A percentile compares a stretch with the other conserved stretches of the same genome.
Evolutionary conservation across 192 early-diverging fungal genomes (phyloP).

Genomic region (Gaertneriomyces sp.): DNA sequence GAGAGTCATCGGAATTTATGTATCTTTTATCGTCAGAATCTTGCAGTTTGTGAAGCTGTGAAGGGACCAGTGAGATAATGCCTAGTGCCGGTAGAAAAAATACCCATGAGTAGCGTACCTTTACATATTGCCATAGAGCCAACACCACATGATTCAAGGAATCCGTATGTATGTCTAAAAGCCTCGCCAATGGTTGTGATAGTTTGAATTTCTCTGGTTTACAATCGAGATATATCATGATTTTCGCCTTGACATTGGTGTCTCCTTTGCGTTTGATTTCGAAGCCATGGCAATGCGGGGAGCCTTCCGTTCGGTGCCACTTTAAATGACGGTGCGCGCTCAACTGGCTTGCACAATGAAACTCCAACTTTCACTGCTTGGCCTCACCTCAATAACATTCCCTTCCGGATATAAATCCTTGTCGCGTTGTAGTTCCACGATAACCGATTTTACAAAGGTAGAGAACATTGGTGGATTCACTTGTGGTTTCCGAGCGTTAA

Average conservation of each 20-base stretch:
- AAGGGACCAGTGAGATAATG: background rate
- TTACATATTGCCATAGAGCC: slow-evolving; percentile 95
- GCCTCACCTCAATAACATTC: slow-evolving; percentile 66
- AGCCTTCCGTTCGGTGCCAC: slow-evolving; percentile 55
- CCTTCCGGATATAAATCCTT: slow-evolving; percentile 72
- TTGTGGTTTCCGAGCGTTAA: slow-evolving; percentile 37
- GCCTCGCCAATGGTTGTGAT: slow-evolving; percentile 62
- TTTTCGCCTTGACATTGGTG: slow-evolving; percentile 72
- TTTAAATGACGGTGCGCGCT: slow-evolving; percentile 18
- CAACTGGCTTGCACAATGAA: no score
- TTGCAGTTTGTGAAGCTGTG: slow-evolving; percentile 79
- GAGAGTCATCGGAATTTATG: slow-evolving; percentile 76
- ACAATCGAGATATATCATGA: slow-evolving; percentile 75
- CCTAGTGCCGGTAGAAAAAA: background rate
- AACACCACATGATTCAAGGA: slow-evolving; percentile 72
- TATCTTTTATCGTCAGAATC: slow-evolving; percentile 83
- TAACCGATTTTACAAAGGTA: slow-evolving; percentile 75
- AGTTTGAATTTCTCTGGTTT: slow-evolving; percentile 75
- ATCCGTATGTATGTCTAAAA: slow-evolving; percentile 76
- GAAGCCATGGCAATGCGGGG: slow-evolving; percentile 75
- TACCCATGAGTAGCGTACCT: slow-evolving; percentile 43
- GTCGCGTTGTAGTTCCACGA: slow-evolving; percentile 82
- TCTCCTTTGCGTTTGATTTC: slow-evolving; percentile 92
- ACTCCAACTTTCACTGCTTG: no score
- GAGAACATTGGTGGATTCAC: slow-evolving; percentile 71